Evolutionary conservation across 2,329 filamentous ascomycete genomes (phyloP).

Genomic region (Beauveria australis): DNA sequence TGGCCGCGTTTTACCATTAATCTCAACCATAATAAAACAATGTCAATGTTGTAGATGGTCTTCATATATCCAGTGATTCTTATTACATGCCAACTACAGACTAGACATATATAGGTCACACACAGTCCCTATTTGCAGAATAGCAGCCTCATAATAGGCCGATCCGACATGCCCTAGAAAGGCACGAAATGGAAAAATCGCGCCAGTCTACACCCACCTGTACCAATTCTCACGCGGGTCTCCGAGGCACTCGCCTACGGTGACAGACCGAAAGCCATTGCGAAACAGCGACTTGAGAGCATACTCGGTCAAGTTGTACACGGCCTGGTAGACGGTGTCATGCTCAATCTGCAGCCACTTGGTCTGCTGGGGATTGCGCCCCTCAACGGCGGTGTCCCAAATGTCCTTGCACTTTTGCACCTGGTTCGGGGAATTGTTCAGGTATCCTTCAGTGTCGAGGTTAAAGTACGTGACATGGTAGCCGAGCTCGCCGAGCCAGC

Average conservation of each 20-base stretch:
- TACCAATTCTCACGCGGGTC: slow-evolving; percentile 39
- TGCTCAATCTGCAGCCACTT: slow-evolving; percentile 46
- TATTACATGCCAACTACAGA: neutral
- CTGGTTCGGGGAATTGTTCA: slow-evolving; percentile 39
- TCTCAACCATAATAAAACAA: too few species aligned
- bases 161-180: neutral
- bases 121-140: neutral
- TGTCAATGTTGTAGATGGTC: too few species aligned
- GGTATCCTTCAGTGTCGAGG: slow-evolving; percentile 53
- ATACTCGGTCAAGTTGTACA: slow-evolving; percentile 33
- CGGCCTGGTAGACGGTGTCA: slow-evolving; percentile 39
- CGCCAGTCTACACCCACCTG: slow-evolving; percentile 16
- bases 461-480: slow-evolving; percentile 54
- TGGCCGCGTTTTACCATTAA: too few species aligned
- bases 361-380: slow-evolving; percentile 15
- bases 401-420: slow-evolving; percentile 38
- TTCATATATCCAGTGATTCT: neutral
- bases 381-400: slow-evolving; percentile 30
- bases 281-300: slow-evolving; percentile 32
- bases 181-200: neutral
- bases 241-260: slow-evolving; percentile 43
- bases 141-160: neutral
- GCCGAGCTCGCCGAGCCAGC: slow-evolving; percentile 34
- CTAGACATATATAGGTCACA: neutral
- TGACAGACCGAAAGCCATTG: slow-evolving; percentile 38